A percentile compares a stretch with the other conserved stretches of the same genome.
Conservation (phyloP, 306 rosid species). For the Cyclanthera cordifolia region DNA sequence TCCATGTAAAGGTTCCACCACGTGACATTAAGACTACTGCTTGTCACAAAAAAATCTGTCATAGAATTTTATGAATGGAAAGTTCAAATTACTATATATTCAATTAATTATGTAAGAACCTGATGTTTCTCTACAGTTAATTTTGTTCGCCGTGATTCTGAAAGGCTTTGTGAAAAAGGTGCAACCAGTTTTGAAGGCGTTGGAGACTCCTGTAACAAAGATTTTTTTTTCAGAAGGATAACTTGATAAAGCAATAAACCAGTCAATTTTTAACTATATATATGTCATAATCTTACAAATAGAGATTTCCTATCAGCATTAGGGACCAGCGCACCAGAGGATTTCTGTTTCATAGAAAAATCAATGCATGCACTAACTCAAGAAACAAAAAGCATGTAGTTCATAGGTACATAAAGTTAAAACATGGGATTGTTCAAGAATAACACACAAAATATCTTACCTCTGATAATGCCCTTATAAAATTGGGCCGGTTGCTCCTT, state of each 20-base stretch:
- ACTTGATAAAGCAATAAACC: slow-evolving; percentile 1
- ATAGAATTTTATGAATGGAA: not conserved
- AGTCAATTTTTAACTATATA: not conserved
- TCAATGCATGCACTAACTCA: not conserved
- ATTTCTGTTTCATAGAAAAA: slow-evolving; percentile 40
- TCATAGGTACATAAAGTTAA: not conserved
- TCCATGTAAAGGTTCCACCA: not conserved
- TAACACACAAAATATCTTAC: slow-evolving; percentile 27
- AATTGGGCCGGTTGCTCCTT: slow-evolving; percentile 47
- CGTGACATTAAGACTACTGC: not conserved
- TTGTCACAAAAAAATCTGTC: not conserved
- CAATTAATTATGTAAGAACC: slow-evolving; percentile 29
- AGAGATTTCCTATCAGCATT: slow-evolving; percentile 44
- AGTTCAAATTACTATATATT: slow-evolving; percentile 4
- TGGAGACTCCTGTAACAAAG: slow-evolving; percentile 68
- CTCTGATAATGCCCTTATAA: slow-evolving; percentile 54
- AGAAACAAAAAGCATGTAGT: not conserved
- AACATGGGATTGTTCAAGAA: not conserved
- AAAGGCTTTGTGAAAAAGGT: slow-evolving; percentile 40
- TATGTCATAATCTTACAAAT: slow-evolving; percentile 39
- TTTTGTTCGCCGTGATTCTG: slow-evolving; percentile 77
- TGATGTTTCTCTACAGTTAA: slow-evolving; percentile 68
- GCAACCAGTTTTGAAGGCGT: slow-evolving; percentile 65
- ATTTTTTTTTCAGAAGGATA: slow-evolving; percentile 1
- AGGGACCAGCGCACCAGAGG: slow-evolving; percentile 39